Conservation (phyloP, 306 rosid species). For the Lathyrus tuberosus region DNA sequence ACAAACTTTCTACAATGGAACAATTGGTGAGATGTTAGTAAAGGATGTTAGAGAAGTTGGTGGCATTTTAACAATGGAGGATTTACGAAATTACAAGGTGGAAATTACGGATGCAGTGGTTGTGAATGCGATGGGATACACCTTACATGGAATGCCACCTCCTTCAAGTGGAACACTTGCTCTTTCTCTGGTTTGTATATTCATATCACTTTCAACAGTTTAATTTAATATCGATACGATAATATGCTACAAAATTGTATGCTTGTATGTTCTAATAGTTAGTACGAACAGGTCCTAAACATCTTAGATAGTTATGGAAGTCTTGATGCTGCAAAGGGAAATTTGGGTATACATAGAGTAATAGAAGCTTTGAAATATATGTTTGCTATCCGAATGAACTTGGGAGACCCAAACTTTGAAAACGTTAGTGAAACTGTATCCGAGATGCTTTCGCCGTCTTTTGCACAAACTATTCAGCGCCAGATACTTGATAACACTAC, state of each 20-base stretch:
- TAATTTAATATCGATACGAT: too few species aligned
- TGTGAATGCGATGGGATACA: slow-evolving; percentile 66
- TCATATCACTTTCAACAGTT: background rate
- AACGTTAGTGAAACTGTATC: slow-evolving; percentile 44
- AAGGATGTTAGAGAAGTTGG: slow-evolving; percentile 78
- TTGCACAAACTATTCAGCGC: slow-evolving; percentile 62
- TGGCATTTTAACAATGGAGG: slow-evolving; percentile 89
- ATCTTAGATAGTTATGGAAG: slow-evolving; percentile 70
- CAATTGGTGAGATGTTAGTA: slow-evolving; percentile 72
- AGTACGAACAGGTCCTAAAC: slow-evolving; percentile 62
- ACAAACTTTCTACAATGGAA: slow-evolving; percentile 78
- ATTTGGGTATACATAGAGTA: slow-evolving; percentile 78
- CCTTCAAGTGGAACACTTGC: slow-evolving; percentile 93
- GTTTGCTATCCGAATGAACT: slow-evolving; percentile 79
- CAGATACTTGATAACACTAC: slow-evolving; percentile 81
- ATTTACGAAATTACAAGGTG: slow-evolving; percentile 72
- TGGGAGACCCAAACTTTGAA: slow-evolving; percentile 86
- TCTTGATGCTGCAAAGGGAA: slow-evolving; percentile 65
- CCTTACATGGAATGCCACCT: slow-evolving; percentile 87
- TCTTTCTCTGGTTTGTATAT: slow-evolving; percentile 64
- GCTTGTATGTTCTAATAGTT: slow-evolving; percentile 16
- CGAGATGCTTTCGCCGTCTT: slow-evolving; percentile 74
- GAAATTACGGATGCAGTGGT: slow-evolving; percentile 63
- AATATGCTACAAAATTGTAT: background rate
- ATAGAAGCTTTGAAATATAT: slow-evolving; percentile 86